Base-by-base conservation (phyloP, 176 grass and related monocot species). In the Carex scoparia region DNA sequence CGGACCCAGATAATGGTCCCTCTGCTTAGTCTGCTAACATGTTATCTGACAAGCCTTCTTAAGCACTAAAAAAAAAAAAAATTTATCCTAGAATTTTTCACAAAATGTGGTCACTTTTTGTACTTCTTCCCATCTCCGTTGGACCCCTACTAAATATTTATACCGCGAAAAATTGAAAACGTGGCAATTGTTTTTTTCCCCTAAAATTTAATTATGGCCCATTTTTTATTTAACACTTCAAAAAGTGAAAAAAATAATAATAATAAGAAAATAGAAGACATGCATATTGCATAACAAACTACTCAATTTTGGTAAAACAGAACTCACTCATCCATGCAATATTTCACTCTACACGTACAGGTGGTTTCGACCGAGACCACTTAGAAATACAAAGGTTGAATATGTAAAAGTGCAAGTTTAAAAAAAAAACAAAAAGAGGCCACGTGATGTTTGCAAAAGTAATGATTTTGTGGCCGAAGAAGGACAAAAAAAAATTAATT, bases 351-450 rank as follows among this genome's bases (percentile, higher is more conserved):
- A 58, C 9, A 51, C 23, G 23, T 23, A 23, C 30, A 92, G 94
- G 89, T 88, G 67, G 95, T 98, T 60, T 98, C 95, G 69, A 93
- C 69, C 0, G 95, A 98, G 80, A 93, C 95, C 23, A 23, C 23
- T 23, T 23, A 23, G 23, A 23, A 23, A 23, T 23, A 23, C 23
- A 23, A 23, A 23, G 23, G 23, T 0, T 23, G 23, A 23, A 23
- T 23, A 23, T 23, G 23, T 23, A 23, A 23, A 23, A 23, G 23
- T 23, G 23, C 23, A 23, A 23, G 23, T 23, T 23, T 23, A 23
- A 23, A 23, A 23, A 23, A 23, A 23, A 23, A 23, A 23, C 23
- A 23, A 23, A 23, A 23, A 23, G 23, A 23, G 23, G 23, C 23
- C 23, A 23, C 23, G 23, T 23, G 23, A 23, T 23, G 23, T 23